Conservation (phyloP, 1,284 basidiomycete genomes). For the Coriolopsis trogii region DNA sequence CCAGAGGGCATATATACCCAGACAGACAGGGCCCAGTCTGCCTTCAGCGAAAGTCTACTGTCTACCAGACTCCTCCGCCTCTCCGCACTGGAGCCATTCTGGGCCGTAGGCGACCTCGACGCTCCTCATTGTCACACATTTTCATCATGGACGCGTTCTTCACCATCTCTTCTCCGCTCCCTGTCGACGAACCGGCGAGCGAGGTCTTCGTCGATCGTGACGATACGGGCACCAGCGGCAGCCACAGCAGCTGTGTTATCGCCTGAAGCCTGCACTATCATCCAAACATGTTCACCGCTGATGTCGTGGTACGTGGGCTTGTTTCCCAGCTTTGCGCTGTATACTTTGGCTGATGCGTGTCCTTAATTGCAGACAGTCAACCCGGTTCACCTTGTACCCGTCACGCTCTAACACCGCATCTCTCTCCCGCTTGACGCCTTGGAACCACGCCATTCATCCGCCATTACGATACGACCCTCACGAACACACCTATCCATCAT, state of each 20-base stretch:
- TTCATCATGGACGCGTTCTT: constrained; percentile 10
- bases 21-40: not conserved
- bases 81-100: not conserved
- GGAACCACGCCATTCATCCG: not conserved
- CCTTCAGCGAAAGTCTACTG: not conserved
- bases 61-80: not conserved
- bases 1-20: not conserved
- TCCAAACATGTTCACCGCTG: not conserved
- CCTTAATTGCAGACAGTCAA: too few relatives aligned
- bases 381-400: too few relatives aligned
- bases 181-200: not conserved
- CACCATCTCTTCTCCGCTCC: constrained; percentile 5
- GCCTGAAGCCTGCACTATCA: not conserved
- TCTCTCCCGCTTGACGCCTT: too few relatives aligned
- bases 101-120: too few relatives aligned
- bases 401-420: too few relatives aligned
- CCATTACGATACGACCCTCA: not conserved
- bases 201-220: constrained; percentile 3
- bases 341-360: too few relatives aligned
- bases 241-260: constrained; percentile 1
- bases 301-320: not conserved
- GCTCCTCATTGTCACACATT: not conserved
- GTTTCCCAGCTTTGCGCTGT: too few relatives aligned
- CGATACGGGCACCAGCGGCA: not conserved
- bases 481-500: not conserved